These are phyloP conservation scores for Trypanosoma cruzi DNA, from an alignment of 208 protist species.

Conservation along the genomic window DNA sequence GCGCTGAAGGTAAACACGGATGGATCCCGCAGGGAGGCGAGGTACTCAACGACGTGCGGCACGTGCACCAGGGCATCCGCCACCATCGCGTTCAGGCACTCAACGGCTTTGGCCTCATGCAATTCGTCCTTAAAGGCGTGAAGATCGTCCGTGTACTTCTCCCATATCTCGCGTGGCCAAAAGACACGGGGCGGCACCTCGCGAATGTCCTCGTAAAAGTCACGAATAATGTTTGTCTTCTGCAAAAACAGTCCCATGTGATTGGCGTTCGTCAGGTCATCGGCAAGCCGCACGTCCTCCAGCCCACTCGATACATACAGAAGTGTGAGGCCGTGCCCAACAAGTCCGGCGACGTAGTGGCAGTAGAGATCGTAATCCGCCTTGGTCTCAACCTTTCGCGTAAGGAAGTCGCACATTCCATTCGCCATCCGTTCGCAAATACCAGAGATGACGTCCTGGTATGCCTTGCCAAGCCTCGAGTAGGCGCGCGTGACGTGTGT, in stretches of 20 bases:
- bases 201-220: constrained; percentile 96
- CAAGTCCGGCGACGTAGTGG: constrained; percentile 97
- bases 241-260: constrained; percentile 98
- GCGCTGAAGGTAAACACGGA: constrained; percentile 96
- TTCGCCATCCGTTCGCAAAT: constrained; percentile 93
- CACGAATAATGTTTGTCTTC: constrained; percentile 98
- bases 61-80: constrained; percentile 93
- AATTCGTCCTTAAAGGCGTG: constrained; percentile 45
- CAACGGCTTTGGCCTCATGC: constrained; percentile 46
- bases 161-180: constrained; percentile 94
- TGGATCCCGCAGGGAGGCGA: constrained; percentile 72
- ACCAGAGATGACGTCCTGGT: constrained; percentile 92
- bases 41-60: constrained; percentile 88
- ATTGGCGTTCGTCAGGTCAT: constrained; percentile 81
- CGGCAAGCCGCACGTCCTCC: constrained; percentile 64
- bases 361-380: constrained; percentile 96
- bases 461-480: constrained; percentile 57
- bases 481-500: constrained; percentile 68
- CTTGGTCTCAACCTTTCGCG: constrained; percentile 77
- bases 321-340: constrained; percentile 94
- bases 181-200: constrained; percentile 93
- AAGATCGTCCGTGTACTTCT: constrained; percentile 70
- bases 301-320: constrained; percentile 91
- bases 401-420: constrained; percentile 94
- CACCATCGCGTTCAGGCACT: constrained; percentile 95